phyloP scores from a whole-genome alignment of 306 rosid genomes.

The Carpinus viminea region DNA sequence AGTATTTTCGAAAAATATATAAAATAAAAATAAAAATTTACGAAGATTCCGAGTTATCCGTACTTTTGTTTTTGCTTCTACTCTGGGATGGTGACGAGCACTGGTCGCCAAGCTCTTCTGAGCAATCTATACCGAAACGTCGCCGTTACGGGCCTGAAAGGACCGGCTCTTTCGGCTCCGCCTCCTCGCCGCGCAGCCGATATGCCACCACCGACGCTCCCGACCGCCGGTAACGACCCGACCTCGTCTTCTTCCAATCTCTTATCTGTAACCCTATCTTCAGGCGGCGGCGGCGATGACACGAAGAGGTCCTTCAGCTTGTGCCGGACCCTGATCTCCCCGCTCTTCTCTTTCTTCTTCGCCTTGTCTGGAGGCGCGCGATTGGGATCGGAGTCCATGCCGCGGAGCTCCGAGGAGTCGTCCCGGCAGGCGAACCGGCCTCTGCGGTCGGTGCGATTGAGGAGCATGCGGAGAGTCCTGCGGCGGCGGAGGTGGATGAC shows the following conservation, averaged over 20 bases:
- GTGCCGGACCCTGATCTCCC: slow-evolving; percentile 54
- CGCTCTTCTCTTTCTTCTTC: slow-evolving; percentile 32
- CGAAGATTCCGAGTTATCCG: slow-evolving; percentile 26
- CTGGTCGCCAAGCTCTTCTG: slow-evolving; percentile 84
- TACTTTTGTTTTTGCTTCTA: slow-evolving; percentile 34
- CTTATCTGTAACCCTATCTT: slow-evolving; percentile 42
- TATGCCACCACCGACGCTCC: slow-evolving; percentile 19
- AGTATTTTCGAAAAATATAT: not conserved
- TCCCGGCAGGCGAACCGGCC: slow-evolving; percentile 39
- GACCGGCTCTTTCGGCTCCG: slow-evolving; percentile 37
- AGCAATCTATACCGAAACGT: slow-evolving; percentile 72
- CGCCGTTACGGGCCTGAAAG: slow-evolving; percentile 63
- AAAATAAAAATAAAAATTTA: slow-evolving; percentile 11
- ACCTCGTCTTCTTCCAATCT: slow-evolving; percentile 26
- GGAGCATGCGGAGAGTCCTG: slow-evolving; percentile 72
- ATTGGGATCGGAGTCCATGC: slow-evolving; percentile 23
- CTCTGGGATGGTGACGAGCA: slow-evolving; percentile 81
- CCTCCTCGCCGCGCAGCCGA: slow-evolving; percentile 20
- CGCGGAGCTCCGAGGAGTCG: slow-evolving; percentile 26
- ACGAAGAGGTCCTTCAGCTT: slow-evolving; percentile 75
- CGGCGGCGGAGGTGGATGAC: slow-evolving; percentile 87
- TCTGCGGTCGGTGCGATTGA: slow-evolving; percentile 58
- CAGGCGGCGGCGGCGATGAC: slow-evolving; percentile 63
- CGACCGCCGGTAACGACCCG: slow-evolving; percentile 26
- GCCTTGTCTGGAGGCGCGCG: slow-evolving; percentile 24